Evolutionary conservation across 495 filamentous ascomycete species (phyloP), one percentile per base, ranked within the genome.

Genomic region (Letharia lupina): DNA sequence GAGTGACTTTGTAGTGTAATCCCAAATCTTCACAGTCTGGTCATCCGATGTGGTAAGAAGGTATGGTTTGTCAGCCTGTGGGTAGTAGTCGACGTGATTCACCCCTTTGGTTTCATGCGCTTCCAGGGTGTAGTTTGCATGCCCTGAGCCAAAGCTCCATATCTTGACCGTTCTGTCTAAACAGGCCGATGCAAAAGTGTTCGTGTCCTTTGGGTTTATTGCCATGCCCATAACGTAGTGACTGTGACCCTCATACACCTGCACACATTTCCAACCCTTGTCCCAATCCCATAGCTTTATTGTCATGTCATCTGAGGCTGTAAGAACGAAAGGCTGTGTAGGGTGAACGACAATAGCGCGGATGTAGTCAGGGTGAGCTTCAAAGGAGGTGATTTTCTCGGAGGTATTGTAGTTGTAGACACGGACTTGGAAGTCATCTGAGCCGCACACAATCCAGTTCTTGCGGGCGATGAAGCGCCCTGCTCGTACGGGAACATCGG

Each of bases 221-320:
- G 95, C 87, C 68, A 99, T 83, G n/a, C 92, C 91, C 95, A 98
- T 98, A 50, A 98, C 94, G 81, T 92, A 96, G 78, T 96, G 92
- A 71, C 87, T 89, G 73, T 99, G 96, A n/a, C 94, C 94, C 74
- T 99, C 94, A 71, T 96, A 99, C 52, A 96, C 88, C 75, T 96
- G 91, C 23, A 98, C 91, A 71, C 93, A 97, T 76, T 97, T 98
- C 95, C 95, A 99, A 68, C 84, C 84, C 75, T 91, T 93, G 70
- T 98, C 94, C 94, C 94, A 99, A 78, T 99, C 91, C 95, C 95
- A 99, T 63, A 97, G 81, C 80, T 96, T 97, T 71, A 99, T 97
- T 45, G 91, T 96, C 94, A 98, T 98, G 73, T 99, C 94, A 90
- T 99, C 95, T 66, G 89, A 91, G 62, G 94, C 94, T 45, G 95